Evolutionary conservation across 192 early-diverging fungal species (phyloP), one percentile per base, ranked within the genome.

Genomic region (Podila epigama): DNA sequence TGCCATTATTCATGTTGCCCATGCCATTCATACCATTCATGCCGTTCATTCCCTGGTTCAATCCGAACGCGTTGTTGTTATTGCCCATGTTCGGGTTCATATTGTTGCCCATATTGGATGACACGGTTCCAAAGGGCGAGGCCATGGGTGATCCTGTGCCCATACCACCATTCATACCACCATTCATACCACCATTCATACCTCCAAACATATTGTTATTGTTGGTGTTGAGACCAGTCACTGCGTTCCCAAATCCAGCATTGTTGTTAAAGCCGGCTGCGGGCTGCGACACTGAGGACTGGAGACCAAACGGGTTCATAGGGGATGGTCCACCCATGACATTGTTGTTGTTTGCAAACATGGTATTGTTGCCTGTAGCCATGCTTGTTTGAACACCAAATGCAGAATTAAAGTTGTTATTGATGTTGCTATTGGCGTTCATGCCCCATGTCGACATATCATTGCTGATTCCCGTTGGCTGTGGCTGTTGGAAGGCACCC

Each of bases 371-470:
- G 51, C 63, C 70, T 1, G 70, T 66, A 4, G 64, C 13, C 70
- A 75, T 75, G 41, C 64, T 66, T 10, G 57, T 66, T 31, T 66
- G 62, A 13, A 66, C 5, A 0, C 70, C 63, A 48, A 75, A 75
- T 2, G 70, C 70, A 31, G 63, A 66, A 41, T 35, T 61, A 50
- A 75, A 60, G 25, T 29, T 25, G 29, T 22, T 53, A 40, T 66
- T 73, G 57, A 60, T 66, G 54, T 73, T 75, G 58, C 27, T 65
- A 22, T 48, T 71, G 48, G 63, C 68, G 48, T 68, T 68, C 31
- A 40, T 44, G n/a, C 29, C 48, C 60, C 73, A 68, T 13, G 65
- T 68, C 39, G 28, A 64, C 71, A 68, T 75, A 27, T 66, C 57
- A 32, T 61, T 56, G n/a, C 42, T 12, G 58, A 60, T 54, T 31